Evolutionary conservation across 139 green algal species (phyloP).

Genomic region (Micractinium conductrix): DNA sequence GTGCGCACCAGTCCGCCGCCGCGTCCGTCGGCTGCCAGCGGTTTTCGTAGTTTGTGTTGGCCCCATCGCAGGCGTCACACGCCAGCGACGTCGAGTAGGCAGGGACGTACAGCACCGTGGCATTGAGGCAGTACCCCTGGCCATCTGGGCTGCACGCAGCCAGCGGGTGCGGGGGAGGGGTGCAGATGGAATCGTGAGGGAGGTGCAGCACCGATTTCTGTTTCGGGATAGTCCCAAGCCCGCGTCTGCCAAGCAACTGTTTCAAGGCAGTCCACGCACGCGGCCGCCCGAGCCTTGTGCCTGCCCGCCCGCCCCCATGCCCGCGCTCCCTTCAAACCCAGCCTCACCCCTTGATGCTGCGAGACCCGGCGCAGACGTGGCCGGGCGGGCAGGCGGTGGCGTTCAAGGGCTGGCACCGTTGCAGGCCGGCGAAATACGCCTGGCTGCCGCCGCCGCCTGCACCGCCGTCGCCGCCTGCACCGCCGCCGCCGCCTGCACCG

Average conservation of each 20-base stretch:
- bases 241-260: too few relatives aligned
- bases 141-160: conserved; percentile 14
- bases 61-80: conserved; percentile 42
- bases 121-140: conserved; percentile 57
- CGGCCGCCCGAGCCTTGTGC: background rate
- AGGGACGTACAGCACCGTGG: conserved; percentile 62
- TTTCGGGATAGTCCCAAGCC: too few relatives aligned
- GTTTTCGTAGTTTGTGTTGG: background rate
- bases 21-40: conserved; percentile 42
- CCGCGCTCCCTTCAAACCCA: background rate
- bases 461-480: background rate
- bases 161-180: background rate
- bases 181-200: background rate
- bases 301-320: background rate
- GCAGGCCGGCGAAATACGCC: background rate
- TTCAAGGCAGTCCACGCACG: too few relatives aligned
- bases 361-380: conserved; percentile 32
- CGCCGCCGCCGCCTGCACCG: background rate
- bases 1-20: conserved; percentile 40
- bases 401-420: conserved; percentile 24
- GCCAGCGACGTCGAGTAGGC: conserved; percentile 57
- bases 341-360: conserved; percentile 25
- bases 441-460: too few relatives aligned
- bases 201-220: too few relatives aligned
- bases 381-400: conserved; percentile 24